These are phyloP conservation scores for Aspergillus kassunensis DNA, from an alignment of 495 filamentous ascomycete genomes.

Conservation along the genomic window DNA sequence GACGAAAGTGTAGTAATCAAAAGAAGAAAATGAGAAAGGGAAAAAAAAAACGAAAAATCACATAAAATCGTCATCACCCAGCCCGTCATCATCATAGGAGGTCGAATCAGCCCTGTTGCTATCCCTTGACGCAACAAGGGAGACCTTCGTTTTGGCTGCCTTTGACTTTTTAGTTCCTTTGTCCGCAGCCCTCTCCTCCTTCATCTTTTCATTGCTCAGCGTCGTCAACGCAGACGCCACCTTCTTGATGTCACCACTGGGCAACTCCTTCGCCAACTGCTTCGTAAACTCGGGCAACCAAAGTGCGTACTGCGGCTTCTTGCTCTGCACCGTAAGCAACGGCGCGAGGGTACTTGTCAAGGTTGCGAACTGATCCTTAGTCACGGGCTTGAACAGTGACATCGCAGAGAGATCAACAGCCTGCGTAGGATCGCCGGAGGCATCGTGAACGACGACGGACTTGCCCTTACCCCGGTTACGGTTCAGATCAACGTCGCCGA, in stretches of 20 bases:
- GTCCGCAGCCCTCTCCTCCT: conserved; percentile 92
- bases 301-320: conserved; percentile 84
- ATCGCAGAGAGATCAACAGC: conserved; percentile 75
- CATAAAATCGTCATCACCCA: conserved; percentile 69
- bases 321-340: conserved; percentile 64
- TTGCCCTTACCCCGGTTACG: conserved; percentile 56
- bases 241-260: conserved; percentile 93
- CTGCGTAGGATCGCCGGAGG: conserved; percentile 67
- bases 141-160: conserved; percentile 89
- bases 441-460: conserved; percentile 57
- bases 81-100: conserved; percentile 76
- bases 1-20: background rate
- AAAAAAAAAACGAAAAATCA: conserved; percentile 33
- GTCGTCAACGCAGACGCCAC: conserved; percentile 78
- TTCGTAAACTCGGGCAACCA: conserved; percentile 91
- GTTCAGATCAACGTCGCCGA: conserved; percentile 70
- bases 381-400: conserved; percentile 81
- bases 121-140: conserved; percentile 67
- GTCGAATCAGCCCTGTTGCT: conserved; percentile 59
- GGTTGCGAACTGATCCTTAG: conserved; percentile 75
- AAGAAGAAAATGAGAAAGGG: conserved; percentile 10
- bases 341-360: conserved; percentile 73
- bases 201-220: conserved; percentile 96
- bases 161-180: conserved; percentile 97
- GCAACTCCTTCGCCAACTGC: conserved; percentile 80